These are phyloP conservation scores for Cryptococcus sp. DNA, from an alignment of 1,284 basidiomycete species.

Conservation along the genomic window DNA sequence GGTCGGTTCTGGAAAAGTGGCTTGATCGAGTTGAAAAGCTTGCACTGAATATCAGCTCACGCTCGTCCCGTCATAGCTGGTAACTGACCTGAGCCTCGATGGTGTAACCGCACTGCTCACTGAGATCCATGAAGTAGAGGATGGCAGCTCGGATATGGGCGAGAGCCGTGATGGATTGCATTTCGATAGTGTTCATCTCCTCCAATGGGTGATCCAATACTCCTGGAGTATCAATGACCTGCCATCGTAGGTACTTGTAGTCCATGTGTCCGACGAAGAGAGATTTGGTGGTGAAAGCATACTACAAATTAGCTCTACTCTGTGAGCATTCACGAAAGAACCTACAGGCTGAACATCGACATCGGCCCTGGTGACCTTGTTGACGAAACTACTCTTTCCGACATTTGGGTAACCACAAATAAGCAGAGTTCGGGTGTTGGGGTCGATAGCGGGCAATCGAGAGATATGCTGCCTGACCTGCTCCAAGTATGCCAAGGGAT, in stretches of 20 bases:
- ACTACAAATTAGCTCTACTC: constrained; percentile 39
- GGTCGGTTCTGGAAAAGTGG: constrained; percentile 91
- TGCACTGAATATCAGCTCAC: constrained; percentile 68
- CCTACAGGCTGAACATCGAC: constrained; percentile 83
- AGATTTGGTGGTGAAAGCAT: constrained; percentile 95
- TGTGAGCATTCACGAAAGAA: neutral
- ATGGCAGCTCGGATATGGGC: constrained; percentile 88
- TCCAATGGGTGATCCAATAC: constrained; percentile 83
- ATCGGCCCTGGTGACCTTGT: constrained; percentile 95
- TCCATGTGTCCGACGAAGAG: constrained; percentile 95
- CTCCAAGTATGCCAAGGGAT: constrained; percentile 91
- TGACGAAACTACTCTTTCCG: constrained; percentile 95
- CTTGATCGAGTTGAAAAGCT: constrained; percentile 96
- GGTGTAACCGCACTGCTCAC: constrained; percentile 92
- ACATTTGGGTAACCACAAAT: constrained; percentile 97
- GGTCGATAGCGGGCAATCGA: constrained; percentile 83
- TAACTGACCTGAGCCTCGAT: constrained; percentile 78
- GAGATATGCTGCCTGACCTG: constrained; percentile 96
- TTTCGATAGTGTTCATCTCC: constrained; percentile 99
- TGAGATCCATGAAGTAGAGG: constrained; percentile 95
- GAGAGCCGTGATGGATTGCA: constrained; percentile 95
- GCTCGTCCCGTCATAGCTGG: no score
- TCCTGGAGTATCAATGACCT: constrained; percentile 93
- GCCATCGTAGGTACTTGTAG: constrained; percentile 96
- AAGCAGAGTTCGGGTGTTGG: constrained; percentile 90